Evolutionary conservation across 305 asterid species (phyloP).

Genomic region (Fraxinus ornus): DNA sequence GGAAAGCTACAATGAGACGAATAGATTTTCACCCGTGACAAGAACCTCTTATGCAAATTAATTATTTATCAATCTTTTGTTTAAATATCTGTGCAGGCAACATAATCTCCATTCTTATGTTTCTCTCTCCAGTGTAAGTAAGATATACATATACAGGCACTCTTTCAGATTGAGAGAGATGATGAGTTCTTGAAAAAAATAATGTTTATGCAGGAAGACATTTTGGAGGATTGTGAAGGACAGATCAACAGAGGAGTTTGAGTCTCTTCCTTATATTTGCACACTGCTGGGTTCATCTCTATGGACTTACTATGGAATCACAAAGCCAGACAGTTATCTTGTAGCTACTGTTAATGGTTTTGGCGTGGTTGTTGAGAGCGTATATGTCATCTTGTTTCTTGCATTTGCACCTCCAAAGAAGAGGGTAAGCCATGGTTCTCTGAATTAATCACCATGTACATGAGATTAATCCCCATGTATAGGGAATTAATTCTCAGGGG

Average conservation of each 20-base stretch:
- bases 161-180: background rate
- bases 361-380: conserved; percentile 46
- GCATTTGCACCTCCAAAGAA: conserved; percentile 41
- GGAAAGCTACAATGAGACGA: background rate
- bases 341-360: conserved; percentile 72
- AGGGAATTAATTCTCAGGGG: too few relatives aligned
- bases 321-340: conserved; percentile 56
- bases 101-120: conserved; percentile 64
- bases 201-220: conserved; percentile 44
- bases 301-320: conserved; percentile 71
- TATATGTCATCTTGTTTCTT: conserved; percentile 52
- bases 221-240: conserved; percentile 54
- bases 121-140: conserved; percentile 78
- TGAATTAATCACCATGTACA: too few relatives aligned
- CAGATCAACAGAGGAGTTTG: conserved; percentile 65
- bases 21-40: background rate
- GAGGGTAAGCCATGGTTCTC: conserved; percentile 32
- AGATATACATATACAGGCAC: background rate
- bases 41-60: background rate
- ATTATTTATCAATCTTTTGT: background rate
- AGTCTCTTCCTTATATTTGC: conserved; percentile 67
- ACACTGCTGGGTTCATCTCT: conserved; percentile 50
- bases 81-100: conserved; percentile 47
- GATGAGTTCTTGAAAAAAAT: background rate
- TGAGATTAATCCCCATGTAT: too few relatives aligned